phyloP scores from a whole-genome alignment of 108 stramenopile species.

The Asterionellopsis glacialis region DNA sequence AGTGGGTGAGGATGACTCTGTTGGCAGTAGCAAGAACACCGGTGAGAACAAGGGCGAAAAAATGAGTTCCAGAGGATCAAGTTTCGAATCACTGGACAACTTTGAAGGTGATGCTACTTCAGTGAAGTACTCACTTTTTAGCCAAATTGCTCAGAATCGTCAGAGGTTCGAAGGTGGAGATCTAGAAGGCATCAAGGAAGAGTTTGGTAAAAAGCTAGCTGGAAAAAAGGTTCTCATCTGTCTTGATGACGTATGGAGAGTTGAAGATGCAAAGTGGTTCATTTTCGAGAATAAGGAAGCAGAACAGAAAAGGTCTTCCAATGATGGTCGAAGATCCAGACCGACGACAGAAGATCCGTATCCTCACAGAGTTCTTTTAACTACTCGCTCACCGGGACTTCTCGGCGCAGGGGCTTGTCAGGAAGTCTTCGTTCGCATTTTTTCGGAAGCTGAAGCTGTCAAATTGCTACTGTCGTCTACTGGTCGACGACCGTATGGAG shows the following conservation, averaged over 20 bases:
- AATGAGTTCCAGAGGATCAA: conserved; percentile 1
- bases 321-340: conserved; percentile 14
- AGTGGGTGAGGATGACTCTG: conserved; percentile 25
- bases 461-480: conserved; percentile 79
- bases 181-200: conserved; percentile 83
- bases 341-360: conserved; percentile 33
- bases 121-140: conserved; percentile 15
- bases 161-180: conserved; percentile 76
- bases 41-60: conserved; percentile 26
- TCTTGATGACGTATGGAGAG: conserved; percentile 82
- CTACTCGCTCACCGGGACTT: conserved; percentile 69
- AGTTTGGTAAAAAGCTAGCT: conserved; percentile 51
- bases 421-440: conserved; percentile 85
- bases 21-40: conserved; percentile 23
- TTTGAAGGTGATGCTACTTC: conserved; percentile 8
- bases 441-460: conserved; percentile 84
- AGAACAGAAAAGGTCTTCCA: background rate
- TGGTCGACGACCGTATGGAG: conserved; percentile 79
- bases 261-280: conserved; percentile 89
- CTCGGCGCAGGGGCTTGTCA: conserved; percentile 68
- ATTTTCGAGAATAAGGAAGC: conserved; percentile 56
- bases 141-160: conserved; percentile 53
- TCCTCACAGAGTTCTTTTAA: conserved; percentile 68
- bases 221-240: conserved; percentile 68
- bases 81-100: conserved; percentile 7